Evolutionary conservation across 306 rosid species (phyloP), one percentile per base, ranked within the genome.

Genomic region (Urtica urens): DNA sequence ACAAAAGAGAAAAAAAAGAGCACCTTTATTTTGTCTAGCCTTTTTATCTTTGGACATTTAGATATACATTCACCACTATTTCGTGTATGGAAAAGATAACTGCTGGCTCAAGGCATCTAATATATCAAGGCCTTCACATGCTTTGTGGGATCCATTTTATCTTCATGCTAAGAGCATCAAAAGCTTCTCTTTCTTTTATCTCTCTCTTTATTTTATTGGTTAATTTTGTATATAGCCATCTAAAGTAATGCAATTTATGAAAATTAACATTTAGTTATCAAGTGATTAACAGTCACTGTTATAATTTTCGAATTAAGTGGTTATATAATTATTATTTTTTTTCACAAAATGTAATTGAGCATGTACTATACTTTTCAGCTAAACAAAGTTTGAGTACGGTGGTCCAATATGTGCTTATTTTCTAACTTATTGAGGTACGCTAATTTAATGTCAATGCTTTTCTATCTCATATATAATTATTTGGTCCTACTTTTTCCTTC

Each of bases 101-200:
- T 55, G 76, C 27, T 59, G 19, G 59, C 69, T 56, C 63, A 63
- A 69, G 77, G 64, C 69, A 71, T 74, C 74, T 59, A 60, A 49
- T 60, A 45, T 50, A 22, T 21, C n/a, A 7, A 62, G 68, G 65
- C 60, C 31, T 68, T 80, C 88, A 73, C 87, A 72, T 76, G 88
- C 78, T 70, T 68, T 64, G 83, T 77, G 46, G 72, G 47, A 51
- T 41, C 46, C 67, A 33, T 79, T 65, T 43, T 65, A 48, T 58
- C 62, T 63, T 50, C 51, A 59, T 62, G 69, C 68, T 37, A 59
- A 16, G 49, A 28, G 43, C 26, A 41, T 37, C 53, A 75, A 72
- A 72, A 76, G 71, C 72, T 34, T 53, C 48, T 51, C 31, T n/a
- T 24, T 43, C 22, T 53, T 45, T n/a, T n/a, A n/a, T 24, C 19